Conservation (phyloP, 1,139 yeast genomes). For the Candida pseudoviswanathii region DNA sequence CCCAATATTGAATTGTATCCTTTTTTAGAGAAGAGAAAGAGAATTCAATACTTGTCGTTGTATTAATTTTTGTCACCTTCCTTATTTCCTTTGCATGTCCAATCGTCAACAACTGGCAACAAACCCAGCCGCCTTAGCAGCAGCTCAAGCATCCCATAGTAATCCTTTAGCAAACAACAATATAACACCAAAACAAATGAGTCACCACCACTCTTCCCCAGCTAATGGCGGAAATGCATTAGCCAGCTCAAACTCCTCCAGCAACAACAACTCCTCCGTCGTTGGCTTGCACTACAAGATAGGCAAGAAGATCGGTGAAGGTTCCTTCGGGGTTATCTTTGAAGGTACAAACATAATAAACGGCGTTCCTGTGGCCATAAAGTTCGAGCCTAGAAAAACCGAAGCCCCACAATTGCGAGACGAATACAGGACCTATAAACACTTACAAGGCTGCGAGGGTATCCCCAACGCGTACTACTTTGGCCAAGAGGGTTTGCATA, state of each 20-base stretch:
- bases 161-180: conserved; percentile 15
- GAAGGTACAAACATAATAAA: conserved; percentile 79
- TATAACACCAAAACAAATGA: conserved; percentile 10
- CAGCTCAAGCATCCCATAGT: conserved; percentile 37
- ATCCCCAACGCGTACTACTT: conserved; percentile 95
- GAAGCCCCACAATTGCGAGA: conserved; percentile 97
- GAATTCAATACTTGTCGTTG: neutral
- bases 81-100: conserved; percentile 14
- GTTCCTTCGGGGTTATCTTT: conserved; percentile 80
- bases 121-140: conserved; percentile 45
- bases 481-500: conserved; percentile 97
- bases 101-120: conserved; percentile 14
- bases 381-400: conserved; percentile 87
- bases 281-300: conserved; percentile 81
- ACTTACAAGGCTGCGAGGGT: conserved; percentile 76
- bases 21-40: neutral
- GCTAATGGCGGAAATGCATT: conserved; percentile 9
- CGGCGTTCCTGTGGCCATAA: conserved; percentile 75
- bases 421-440: conserved; percentile 90
- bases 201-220: conserved; percentile 12
- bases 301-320: conserved; percentile 84
- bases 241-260: conserved; percentile 15
- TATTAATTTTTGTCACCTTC: neutral
- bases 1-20: neutral
- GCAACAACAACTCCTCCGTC: conserved; percentile 36